phyloP scores from a whole-genome alignment of 1,284 basidiomycete species.

The Malassezia equina region DNA sequence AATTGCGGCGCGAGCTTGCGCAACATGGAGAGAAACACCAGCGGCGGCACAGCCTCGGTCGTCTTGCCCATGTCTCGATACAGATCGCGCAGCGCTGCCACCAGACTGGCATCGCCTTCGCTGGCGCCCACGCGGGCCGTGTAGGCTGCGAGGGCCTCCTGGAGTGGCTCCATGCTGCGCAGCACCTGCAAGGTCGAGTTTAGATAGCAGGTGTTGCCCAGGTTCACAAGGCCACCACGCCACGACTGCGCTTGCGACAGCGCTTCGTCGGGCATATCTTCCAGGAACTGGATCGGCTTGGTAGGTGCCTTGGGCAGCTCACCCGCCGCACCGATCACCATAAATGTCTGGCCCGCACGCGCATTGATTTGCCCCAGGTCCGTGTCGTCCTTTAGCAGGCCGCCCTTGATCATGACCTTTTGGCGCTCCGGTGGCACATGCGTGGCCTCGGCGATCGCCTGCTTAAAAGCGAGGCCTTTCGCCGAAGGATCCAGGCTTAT shows the following conservation, averaged over 20 bases:
- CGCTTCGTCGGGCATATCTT: constrained; percentile 75
- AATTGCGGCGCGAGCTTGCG: constrained; percentile 82
- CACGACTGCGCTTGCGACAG: constrained; percentile 58
- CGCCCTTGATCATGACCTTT: constrained; percentile 94
- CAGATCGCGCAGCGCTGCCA: constrained; percentile 60
- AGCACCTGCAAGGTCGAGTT: constrained; percentile 88
- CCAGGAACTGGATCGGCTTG: constrained; percentile 66
- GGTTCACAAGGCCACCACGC: constrained; percentile 36
- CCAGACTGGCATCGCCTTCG: constrained; percentile 49
- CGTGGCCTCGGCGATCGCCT: constrained; percentile 67
- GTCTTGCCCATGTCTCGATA: constrained; percentile 66
- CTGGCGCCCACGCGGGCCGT: constrained; percentile 24
- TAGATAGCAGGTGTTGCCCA: constrained; percentile 88
- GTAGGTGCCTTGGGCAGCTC: constrained; percentile 77
- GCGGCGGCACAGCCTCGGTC: constrained; percentile 66
- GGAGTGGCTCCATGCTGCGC: constrained; percentile 78
- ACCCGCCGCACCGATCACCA: constrained; percentile 64
- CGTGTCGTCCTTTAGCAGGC: constrained; percentile 74
- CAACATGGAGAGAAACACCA: constrained; percentile 60
- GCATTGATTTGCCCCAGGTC: constrained; percentile 71
- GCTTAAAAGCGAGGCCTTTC: constrained; percentile 67
- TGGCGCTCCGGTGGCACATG: constrained; percentile 79
- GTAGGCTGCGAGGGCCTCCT: constrained; percentile 47
- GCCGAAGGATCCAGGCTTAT: constrained; percentile 58
- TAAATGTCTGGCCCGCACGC: constrained; percentile 53